Percentiles rank a stretch among this genome's conserved stretches.
phyloP scores from a whole-genome alignment of 2,329 filamentous ascomycete genomes.

The Beauveria medogensis region DNA sequence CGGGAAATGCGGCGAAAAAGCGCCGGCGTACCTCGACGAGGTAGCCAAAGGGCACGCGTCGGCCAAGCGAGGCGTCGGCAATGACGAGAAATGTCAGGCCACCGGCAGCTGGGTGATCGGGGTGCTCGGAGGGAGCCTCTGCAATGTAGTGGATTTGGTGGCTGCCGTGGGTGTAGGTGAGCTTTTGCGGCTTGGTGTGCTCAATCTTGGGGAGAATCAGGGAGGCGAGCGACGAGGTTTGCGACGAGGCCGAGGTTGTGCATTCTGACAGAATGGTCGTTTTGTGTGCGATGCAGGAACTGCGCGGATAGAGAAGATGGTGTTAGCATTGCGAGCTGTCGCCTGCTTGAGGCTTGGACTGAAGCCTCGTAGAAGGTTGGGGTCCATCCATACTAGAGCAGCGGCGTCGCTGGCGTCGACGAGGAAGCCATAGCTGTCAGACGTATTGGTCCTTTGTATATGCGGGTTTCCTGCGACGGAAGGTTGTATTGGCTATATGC shows the following conservation, averaged over 20 bases:
- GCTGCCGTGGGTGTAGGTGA: slow-evolving; percentile 86
- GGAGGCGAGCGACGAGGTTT: slow-evolving; percentile 80
- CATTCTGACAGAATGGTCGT: slow-evolving; percentile 91
- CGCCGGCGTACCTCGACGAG: slow-evolving; percentile 83
- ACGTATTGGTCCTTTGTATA: background rate
- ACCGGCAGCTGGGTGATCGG: slow-evolving; percentile 53
- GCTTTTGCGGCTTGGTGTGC: slow-evolving; percentile 72
- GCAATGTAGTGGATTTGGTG: slow-evolving; percentile 95
- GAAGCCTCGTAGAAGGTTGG: background rate
- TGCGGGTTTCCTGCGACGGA: background rate
- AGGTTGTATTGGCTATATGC: background rate
- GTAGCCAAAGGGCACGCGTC: slow-evolving; percentile 87
- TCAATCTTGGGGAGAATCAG: slow-evolving; percentile 92
- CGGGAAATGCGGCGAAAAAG: slow-evolving; percentile 66
- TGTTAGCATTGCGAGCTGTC: background rate
- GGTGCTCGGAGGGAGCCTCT: slow-evolving; percentile 64
- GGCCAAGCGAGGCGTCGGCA: slow-evolving; percentile 69
- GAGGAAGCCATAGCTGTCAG: slow-evolving; percentile 57
- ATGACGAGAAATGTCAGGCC: slow-evolving; percentile 90
- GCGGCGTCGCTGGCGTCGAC: slow-evolving; percentile 56
- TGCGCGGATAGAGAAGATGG: slow-evolving; percentile 26
- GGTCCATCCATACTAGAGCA: slow-evolving; percentile 58
- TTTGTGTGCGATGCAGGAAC: slow-evolving; percentile 89
- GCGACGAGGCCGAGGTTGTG: slow-evolving; percentile 74
- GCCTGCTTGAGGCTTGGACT: background rate